These are phyloP conservation scores for Prunus padus DNA, from an alignment of 306 rosid genomes.

Conservation along the genomic window DNA sequence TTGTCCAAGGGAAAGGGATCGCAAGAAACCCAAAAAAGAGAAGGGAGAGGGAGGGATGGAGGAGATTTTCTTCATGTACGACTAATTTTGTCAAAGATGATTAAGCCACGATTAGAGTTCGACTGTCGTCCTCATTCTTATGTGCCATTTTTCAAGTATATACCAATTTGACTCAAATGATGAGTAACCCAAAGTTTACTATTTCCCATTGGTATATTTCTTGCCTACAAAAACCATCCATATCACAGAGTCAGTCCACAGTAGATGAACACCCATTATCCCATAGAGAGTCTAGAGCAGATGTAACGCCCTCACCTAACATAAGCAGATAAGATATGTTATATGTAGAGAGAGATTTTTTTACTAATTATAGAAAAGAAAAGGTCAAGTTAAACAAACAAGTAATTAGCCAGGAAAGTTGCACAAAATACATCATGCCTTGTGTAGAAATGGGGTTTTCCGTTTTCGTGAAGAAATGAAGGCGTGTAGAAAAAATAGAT, in stretches of 20 bases:
- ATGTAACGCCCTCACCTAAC: constrained; percentile 64
- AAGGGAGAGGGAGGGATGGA: too few relatives aligned
- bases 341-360: neutral
- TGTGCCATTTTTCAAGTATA: too few relatives aligned
- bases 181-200: neutral
- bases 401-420: constrained; percentile 1
- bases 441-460: constrained; percentile 21
- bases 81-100: too few relatives aligned
- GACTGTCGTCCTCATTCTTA: too few relatives aligned
- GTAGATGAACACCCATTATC: constrained; percentile 35
- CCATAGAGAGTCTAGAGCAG: constrained; percentile 31
- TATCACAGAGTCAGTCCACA: constrained; percentile 21
- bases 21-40: too few relatives aligned
- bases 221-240: neutral
- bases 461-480: constrained; percentile 45
- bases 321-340: neutral
- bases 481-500: constrained; percentile 39
- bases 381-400: neutral
- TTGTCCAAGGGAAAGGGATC: too few relatives aligned
- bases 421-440: too few relatives aligned
- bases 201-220: neutral
- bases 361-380: neutral
- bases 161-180: too few relatives aligned
- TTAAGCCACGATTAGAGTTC: too few relatives aligned
- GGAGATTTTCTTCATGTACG: too few relatives aligned